Evolutionary conservation across 208 protist genomes (phyloP).

Genomic region (Spongospora subterranea): DNA sequence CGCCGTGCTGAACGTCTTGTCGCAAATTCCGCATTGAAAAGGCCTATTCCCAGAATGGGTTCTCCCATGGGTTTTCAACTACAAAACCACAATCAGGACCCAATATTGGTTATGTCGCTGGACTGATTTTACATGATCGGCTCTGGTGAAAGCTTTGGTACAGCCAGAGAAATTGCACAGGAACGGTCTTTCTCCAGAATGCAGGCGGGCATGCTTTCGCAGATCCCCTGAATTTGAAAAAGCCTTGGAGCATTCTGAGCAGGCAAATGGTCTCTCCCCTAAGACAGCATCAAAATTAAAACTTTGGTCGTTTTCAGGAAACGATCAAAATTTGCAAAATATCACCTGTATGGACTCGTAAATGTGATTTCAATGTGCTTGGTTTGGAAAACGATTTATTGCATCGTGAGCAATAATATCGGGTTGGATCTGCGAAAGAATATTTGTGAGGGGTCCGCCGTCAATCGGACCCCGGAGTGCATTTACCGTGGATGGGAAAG

Average conservation of each 20-base stretch:
- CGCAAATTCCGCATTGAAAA: slow-evolving; percentile 34
- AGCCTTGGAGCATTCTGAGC: slow-evolving; percentile 39
- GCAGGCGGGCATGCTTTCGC: not conserved
- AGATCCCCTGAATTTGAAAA: slow-evolving; percentile 28
- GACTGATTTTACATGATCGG: not conserved
- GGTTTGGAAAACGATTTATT: slow-evolving; percentile 20
- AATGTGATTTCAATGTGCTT: slow-evolving; percentile 3
- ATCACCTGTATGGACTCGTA: not conserved
- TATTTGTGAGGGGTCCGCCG: no score
- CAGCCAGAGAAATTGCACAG: not conserved
- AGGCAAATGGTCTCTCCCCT: slow-evolving; percentile 9
- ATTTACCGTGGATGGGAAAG: not conserved
- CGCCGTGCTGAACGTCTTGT: not conserved
- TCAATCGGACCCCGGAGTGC: no score
- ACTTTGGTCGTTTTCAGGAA: no score
- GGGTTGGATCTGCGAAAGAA: not conserved
- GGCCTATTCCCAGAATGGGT: slow-evolving; percentile 30
- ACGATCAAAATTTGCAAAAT: not conserved
- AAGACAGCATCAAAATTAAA: not conserved
- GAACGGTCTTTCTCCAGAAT: not conserved
- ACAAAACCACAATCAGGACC: not conserved
- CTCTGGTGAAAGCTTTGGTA: not conserved
- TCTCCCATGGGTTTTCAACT: slow-evolving; percentile 38
- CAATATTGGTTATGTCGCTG: not conserved
- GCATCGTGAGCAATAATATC: slow-evolving; percentile 24